Conservation (phyloP, 2,329 filamentous ascomycete genomes). For the Verticillium nonalfalfae region DNA sequence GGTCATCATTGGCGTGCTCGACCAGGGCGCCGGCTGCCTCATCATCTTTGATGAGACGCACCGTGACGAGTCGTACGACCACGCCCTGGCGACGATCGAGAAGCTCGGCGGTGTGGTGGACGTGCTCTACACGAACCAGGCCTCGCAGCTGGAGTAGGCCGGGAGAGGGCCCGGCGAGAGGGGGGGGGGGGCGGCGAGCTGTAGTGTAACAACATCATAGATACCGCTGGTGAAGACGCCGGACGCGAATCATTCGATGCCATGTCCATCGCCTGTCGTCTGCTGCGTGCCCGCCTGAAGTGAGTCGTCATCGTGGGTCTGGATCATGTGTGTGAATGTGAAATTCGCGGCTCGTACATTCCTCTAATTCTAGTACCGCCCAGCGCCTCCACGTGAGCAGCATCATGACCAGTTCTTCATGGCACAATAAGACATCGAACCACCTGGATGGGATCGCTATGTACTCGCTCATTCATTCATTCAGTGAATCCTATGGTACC, state of each 20-base stretch:
- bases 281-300: not conserved
- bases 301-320: not conserved
- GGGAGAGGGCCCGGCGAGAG: not conserved
- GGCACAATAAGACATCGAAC: not conserved
- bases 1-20: slow-evolving; percentile 94
- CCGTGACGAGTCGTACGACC: slow-evolving; percentile 88
- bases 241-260: not conserved
- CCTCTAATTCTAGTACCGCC: no score
- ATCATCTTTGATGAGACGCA: slow-evolving; percentile 96
- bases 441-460: no score
- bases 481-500: not conserved
- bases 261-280: not conserved
- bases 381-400: not conserved
- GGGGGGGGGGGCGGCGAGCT: not conserved
- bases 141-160: slow-evolving; percentile 76
- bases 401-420: not conserved
- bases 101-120: slow-evolving; percentile 97
- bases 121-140: slow-evolving; percentile 95
- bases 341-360: no score
- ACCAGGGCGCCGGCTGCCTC: slow-evolving; percentile 95
- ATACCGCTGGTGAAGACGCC: not conserved
- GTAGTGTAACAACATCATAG: slow-evolving; percentile 4
- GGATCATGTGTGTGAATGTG: not conserved
- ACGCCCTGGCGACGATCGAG: slow-evolving; percentile 88
- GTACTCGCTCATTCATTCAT: not conserved